Evolutionary conservation across 2,329 filamentous ascomycete species (phyloP), one percentile per base, ranked within the genome.

Genomic region (Ascochyta lentis): DNA sequence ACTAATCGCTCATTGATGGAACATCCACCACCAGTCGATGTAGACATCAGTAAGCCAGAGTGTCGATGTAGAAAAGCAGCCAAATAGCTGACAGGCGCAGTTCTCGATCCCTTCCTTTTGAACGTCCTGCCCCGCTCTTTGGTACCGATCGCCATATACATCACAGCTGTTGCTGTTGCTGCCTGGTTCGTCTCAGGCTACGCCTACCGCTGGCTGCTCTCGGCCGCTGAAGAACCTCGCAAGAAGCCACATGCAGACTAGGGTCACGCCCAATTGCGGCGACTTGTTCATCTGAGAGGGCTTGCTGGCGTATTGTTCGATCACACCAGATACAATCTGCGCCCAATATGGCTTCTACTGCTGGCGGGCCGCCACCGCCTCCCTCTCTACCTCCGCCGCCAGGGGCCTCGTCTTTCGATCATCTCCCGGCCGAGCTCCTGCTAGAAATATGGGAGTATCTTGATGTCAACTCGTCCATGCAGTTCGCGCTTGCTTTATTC

Each of bases 81-180:
- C 12, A 24, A 19, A 24, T 39, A 26, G 49, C 62, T 73, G 57
- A 70, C 60, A 23, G 19, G 4, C 27, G 16, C 16, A 74, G 90
- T 97, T 67, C 84, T 99, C 23, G 95, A 98, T 74, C 92, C 92
- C 0, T 98, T 89, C 70, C 58, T 96, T 37, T 77, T 88, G 68
- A 95, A 96, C 78, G 70, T 92, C 15, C 81, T 98, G 48, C 95
- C 95, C 12, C 81, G 81, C 47, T 96, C 92, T 4, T 79, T 98
- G 15, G 68, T 89, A 22, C 87, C 90, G 19, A 94, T 89, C 1
- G 85, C 85, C 12, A 78, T 77, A 33, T 96, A 92, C 75, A 81
- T 96, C 49, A 66, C 82, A 4, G 63, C 84, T 3, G 82, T 96
- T 49, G 85, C 86, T 10, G 58, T 81, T 34, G 63, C 78, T 35